phyloP scores from a whole-genome alignment of 495 filamentous ascomycete genomes.

The Lichina pygmaea region DNA sequence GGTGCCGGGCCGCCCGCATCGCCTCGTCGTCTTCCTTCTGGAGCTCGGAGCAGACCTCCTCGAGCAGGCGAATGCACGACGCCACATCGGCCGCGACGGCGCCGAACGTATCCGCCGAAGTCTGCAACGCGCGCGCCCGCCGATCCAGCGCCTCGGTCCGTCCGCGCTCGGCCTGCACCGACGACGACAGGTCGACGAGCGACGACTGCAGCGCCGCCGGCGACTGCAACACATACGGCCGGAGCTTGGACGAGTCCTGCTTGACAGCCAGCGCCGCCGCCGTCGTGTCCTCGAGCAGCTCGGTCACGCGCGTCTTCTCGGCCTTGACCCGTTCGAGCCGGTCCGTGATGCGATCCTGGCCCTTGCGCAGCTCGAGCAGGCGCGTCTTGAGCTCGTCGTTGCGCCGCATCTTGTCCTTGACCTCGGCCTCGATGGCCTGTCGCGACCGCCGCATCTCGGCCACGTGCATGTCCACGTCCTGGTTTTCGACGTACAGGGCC shows the following conservation, averaged over 20 bases:
- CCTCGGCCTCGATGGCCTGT: constrained; percentile 47
- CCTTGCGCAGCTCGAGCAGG: constrained; percentile 45
- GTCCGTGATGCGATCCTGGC: constrained; percentile 52
- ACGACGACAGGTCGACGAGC: constrained; percentile 57
- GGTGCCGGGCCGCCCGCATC: constrained; percentile 45
- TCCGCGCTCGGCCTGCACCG: constrained; percentile 43
- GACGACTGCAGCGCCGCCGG: constrained; percentile 56
- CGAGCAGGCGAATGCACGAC: constrained; percentile 62
- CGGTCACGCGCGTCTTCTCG: constrained; percentile 44
- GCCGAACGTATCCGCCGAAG: constrained; percentile 64
- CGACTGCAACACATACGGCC: constrained; percentile 74
- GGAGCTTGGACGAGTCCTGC: constrained; percentile 66
- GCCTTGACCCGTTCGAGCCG: constrained; percentile 48
- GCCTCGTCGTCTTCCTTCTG: constrained; percentile 77
- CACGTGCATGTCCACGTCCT: constrained; percentile 55
- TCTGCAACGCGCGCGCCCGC: constrained; percentile 68
- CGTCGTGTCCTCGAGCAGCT: constrained; percentile 54
- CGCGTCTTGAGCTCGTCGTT: constrained; percentile 66
- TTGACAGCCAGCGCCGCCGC: constrained; percentile 25
- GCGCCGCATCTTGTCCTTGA: constrained; percentile 52
- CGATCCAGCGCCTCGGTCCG: constrained; percentile 72
- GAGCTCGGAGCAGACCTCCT: constrained; percentile 62
- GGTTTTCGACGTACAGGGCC: constrained; percentile 59
- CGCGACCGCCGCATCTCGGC: constrained; percentile 53
- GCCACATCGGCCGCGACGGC: constrained; percentile 62